phyloP scores from a whole-genome alignment of 1,284 basidiomycete species.

The Phaffia rhodozyma region DNA sequence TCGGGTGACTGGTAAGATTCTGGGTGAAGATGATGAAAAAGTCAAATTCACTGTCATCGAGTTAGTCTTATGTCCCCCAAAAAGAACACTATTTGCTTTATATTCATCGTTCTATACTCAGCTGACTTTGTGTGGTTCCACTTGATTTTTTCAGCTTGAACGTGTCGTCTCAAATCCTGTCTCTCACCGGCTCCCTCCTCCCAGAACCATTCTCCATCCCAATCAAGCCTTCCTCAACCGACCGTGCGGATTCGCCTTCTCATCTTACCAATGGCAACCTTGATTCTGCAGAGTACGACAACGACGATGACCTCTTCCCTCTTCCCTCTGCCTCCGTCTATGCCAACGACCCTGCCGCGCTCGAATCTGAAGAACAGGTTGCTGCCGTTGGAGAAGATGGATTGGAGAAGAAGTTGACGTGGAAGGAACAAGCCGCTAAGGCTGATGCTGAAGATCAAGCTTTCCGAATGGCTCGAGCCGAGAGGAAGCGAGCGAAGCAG shows the following conservation, averaged over 20 bases:
- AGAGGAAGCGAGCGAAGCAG: conserved; percentile 15
- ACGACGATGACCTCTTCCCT: conserved; percentile 10
- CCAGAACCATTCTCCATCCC: conserved; percentile 53
- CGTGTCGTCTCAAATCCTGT: conserved; percentile 89
- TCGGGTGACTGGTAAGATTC: conserved; percentile 50
- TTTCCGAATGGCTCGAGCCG: conserved; percentile 2
- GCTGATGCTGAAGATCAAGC: no score
- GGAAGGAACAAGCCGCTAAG: conserved; percentile 1
- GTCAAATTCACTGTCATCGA: conserved; percentile 84
- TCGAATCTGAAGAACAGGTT: conserved; percentile 1
- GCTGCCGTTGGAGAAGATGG: not conserved
- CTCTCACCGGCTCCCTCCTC: conserved; percentile 79
- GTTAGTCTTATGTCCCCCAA: conserved; percentile 40
- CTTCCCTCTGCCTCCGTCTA: conserved; percentile 22
- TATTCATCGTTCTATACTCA: not conserved
- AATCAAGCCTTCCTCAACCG: not conserved
- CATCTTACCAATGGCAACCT: conserved; percentile 13
- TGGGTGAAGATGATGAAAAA: conserved; percentile 59
- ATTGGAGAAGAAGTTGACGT: conserved; percentile 11
- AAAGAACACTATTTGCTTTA: not conserved
- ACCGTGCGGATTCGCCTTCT: no score
- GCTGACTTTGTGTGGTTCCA: not conserved
- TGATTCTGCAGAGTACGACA: conserved; percentile 17
- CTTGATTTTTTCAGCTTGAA: conserved; percentile 49
- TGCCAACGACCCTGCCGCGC: not conserved